A percentile compares a stretch with the other conserved stretches of the same genome.
These are phyloP conservation scores for Adansonia grandidieri DNA, from an alignment of 441 rosid species.

Conservation along the genomic window DNA sequence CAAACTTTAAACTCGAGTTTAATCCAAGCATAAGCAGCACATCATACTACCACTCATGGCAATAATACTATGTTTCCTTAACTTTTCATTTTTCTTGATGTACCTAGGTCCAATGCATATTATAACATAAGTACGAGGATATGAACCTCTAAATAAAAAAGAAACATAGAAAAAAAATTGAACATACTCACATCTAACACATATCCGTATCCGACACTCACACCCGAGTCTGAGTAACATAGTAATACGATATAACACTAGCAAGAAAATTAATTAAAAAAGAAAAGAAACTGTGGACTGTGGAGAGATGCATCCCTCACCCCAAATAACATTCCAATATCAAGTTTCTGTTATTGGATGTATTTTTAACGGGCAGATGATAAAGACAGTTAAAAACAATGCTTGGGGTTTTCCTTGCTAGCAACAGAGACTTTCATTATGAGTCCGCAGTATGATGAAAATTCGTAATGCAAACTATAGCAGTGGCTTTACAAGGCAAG, in stretches of 20 bases:
- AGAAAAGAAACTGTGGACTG: neutral
- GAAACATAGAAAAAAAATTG: too few relatives aligned
- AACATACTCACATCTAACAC: too few relatives aligned
- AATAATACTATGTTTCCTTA: neutral
- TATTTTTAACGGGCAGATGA: neutral
- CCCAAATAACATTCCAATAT: neutral
- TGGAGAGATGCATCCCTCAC: neutral
- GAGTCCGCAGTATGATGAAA: neutral
- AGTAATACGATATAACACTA: neutral
- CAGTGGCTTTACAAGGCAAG: neutral
- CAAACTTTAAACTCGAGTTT: neutral
- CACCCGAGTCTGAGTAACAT: too few relatives aligned
- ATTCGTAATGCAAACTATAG: neutral
- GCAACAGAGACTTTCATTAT: neutral
- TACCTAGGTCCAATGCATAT: too few relatives aligned
- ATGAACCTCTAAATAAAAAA: too few relatives aligned
- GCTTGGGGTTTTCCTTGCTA: neutral
- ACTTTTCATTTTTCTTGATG: too few relatives aligned
- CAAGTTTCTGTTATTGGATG: neutral
- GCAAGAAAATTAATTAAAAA: neutral
- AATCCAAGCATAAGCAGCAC: neutral
- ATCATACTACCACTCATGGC: neutral
- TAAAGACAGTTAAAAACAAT: neutral
- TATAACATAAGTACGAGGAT: too few relatives aligned
- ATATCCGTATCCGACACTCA: too few relatives aligned